Evolutionary conservation across 139 green algal genomes (phyloP).

Genomic region (Eudorina sp.): DNA sequence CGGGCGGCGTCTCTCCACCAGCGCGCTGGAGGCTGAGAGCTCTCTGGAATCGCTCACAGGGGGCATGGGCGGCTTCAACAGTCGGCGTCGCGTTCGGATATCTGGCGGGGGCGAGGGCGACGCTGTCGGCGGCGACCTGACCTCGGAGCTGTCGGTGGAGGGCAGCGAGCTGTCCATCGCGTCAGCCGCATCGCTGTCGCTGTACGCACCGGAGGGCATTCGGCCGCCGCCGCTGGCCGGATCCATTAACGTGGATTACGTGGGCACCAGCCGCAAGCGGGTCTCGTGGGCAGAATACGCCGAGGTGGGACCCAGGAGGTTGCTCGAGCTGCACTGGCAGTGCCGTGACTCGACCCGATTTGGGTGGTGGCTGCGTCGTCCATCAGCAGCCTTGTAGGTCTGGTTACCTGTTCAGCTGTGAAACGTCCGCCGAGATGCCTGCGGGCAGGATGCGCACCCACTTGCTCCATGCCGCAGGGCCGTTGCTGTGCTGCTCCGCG

Average conservation of each 20-base stretch:
- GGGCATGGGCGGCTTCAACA: neutral
- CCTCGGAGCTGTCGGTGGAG: constrained; percentile 46
- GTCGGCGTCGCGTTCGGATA: constrained; percentile 32
- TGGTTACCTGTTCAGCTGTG: too few relatives aligned
- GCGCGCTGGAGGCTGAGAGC: constrained; percentile 18
- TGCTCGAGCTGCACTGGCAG: neutral
- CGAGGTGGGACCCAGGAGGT: constrained; percentile 41
- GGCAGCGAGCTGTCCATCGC: constrained; percentile 39
- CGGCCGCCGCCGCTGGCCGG: constrained; percentile 41
- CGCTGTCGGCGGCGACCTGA: constrained; percentile 25
- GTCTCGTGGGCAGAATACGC: constrained; percentile 59
- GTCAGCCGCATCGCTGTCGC: constrained; percentile 13
- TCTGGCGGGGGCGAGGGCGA: neutral
- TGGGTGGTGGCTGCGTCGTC: too few relatives aligned
- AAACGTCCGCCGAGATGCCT: too few relatives aligned
- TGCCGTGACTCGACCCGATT: too few relatives aligned
- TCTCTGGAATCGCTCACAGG: constrained; percentile 12
- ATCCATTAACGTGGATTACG: neutral
- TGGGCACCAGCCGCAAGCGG: constrained; percentile 52
- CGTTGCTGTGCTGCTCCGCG: too few relatives aligned
- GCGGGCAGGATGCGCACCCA: too few relatives aligned
- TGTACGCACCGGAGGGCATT: constrained; percentile 45
- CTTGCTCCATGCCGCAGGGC: too few relatives aligned
- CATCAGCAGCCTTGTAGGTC: too few relatives aligned
- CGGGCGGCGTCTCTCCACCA: constrained; percentile 2